Percentiles rank a stretch among this genome's conserved stretches.
These are phyloP conservation scores for Thalassiosira sp. DNA, from an alignment of 352 stramenopile genomes.

Conservation along the genomic window DNA sequence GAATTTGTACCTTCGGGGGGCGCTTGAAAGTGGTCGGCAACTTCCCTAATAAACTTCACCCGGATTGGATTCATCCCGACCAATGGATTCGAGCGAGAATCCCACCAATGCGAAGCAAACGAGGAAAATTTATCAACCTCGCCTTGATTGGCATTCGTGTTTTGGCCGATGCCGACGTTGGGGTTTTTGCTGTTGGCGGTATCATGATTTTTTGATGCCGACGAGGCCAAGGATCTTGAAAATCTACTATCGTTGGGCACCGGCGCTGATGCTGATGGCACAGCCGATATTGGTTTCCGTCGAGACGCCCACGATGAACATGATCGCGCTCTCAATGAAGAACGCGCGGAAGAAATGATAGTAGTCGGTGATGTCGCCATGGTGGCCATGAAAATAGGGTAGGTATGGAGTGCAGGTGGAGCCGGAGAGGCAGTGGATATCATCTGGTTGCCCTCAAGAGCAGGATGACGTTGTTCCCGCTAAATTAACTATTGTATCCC, in stretches of 20 bases:
- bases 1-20: neutral
- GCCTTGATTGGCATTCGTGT: conserved; percentile 13
- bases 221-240: neutral
- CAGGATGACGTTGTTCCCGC: no score
- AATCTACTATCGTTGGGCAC: neutral
- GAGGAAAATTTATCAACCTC: conserved; percentile 77
- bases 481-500: no score
- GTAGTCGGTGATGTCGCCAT: neutral
- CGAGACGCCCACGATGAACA: neutral
- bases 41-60: conserved; percentile 65
- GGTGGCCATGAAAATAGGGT: no score
- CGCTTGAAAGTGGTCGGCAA: conserved; percentile 20
- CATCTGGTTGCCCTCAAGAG: no score
- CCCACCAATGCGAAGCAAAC: conserved; percentile 69
- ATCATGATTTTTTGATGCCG: neutral
- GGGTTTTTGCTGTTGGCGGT: neutral
- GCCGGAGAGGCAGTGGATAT: no score
- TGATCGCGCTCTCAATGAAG: neutral
- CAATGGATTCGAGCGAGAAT: conserved; percentile 68
- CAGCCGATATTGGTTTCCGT: neutral
- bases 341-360: neutral
- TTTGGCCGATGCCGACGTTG: no score
- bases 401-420: no score
- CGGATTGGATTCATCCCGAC: conserved; percentile 78
- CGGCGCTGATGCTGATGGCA: neutral